These are phyloP conservation scores for Podospora comata DNA, from an alignment of 495 filamentous ascomycete species.

Conservation along the genomic window DNA sequence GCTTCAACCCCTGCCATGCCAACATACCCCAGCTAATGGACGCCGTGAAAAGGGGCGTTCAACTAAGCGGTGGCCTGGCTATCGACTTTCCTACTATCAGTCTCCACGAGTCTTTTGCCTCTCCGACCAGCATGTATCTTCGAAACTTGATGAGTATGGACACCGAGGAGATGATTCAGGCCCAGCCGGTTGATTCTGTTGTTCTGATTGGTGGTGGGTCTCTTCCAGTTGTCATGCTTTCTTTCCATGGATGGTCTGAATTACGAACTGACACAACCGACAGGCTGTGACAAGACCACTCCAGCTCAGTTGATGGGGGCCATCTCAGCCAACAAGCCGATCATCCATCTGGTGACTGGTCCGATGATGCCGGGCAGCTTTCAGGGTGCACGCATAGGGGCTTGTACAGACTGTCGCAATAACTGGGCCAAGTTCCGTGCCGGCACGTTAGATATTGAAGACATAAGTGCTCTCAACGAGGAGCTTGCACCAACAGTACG, in stretches of 20 bases:
- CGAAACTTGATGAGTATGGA: slow-evolving; percentile 71
- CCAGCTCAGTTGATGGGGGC: slow-evolving; percentile 68
- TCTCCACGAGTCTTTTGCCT: slow-evolving; percentile 59
- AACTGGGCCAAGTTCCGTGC: slow-evolving; percentile 66
- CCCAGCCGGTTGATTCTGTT: slow-evolving; percentile 62
- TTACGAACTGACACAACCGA: background rate
- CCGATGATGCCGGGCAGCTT: slow-evolving; percentile 67
- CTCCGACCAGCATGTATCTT: slow-evolving; percentile 66
- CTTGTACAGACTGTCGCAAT: slow-evolving; percentile 65
- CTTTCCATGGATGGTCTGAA: background rate
- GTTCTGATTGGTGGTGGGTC: slow-evolving; percentile 60
- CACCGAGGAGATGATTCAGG: slow-evolving; percentile 66
- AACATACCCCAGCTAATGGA: slow-evolving; percentile 67
- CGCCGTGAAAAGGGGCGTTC: slow-evolving; percentile 60
- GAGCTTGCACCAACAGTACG: slow-evolving; percentile 62
- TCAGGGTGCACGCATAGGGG: slow-evolving; percentile 56
- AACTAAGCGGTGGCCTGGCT: slow-evolving; percentile 58
- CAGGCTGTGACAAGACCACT: slow-evolving; percentile 66
- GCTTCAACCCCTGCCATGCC: slow-evolving; percentile 67
- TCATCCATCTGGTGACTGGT: slow-evolving; percentile 60
- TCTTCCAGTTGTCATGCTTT: background rate
- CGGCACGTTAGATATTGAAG: slow-evolving; percentile 60
- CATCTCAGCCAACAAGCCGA: slow-evolving; percentile 66
- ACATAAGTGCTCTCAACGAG: slow-evolving; percentile 63
- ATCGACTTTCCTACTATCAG: slow-evolving; percentile 68